Evolutionary conservation across 2,329 filamentous ascomycete genomes (phyloP).

Genomic region (Byssoonygena ceratinophila): DNA sequence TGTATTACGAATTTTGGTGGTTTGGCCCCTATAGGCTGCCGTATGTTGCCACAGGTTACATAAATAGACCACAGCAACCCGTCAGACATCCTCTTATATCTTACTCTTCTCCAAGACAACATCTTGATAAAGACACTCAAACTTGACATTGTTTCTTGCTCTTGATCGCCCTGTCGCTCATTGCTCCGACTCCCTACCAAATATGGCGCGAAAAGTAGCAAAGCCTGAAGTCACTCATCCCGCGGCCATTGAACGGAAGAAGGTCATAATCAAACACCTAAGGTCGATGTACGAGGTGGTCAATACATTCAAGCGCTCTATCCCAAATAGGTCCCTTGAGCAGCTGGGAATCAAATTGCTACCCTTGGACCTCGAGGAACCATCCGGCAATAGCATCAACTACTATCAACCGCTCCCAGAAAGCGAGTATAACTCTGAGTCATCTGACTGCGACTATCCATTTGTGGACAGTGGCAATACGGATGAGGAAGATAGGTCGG

Average conservation of each 20-base stretch:
- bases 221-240: neutral
- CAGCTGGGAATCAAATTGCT: neutral
- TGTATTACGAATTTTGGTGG: too few relatives aligned
- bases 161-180: neutral
- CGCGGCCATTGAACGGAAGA: neutral
- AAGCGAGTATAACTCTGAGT: neutral
- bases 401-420: neutral
- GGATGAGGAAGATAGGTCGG: neutral
- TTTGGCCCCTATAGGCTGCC: too few relatives aligned
- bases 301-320: conserved; percentile 1
- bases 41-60: too few relatives aligned
- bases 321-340: neutral
- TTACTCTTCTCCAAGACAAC: neutral
- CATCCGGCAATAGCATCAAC: neutral
- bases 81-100: neutral
- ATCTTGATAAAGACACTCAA: neutral
- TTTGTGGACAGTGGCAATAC: neutral
- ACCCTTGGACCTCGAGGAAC: neutral
- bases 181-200: neutral
- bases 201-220: neutral
- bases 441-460: neutral
- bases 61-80: neutral
- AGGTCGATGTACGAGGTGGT: neutral
- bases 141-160: neutral
- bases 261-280: neutral